phyloP scores from a whole-genome alignment of 768 basidiomycete species.

The Mycena kentingensis region DNA sequence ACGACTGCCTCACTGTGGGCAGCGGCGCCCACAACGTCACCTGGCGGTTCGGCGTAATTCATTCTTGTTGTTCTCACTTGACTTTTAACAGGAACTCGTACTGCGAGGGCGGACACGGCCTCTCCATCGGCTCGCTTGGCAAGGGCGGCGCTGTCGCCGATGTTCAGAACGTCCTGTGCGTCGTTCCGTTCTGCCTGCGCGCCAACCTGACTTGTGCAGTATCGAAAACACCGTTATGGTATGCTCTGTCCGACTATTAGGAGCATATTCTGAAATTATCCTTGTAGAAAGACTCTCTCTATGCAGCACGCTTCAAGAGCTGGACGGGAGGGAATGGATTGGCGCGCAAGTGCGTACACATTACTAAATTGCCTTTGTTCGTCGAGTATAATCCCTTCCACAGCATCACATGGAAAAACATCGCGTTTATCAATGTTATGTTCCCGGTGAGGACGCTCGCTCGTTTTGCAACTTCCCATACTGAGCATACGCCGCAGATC shows the following conservation, averaged over 20 bases:
- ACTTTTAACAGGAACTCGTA: slow-evolving; percentile 27
- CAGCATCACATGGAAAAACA: too few relatives aligned
- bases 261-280: slow-evolving; percentile 4
- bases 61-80: slow-evolving; percentile 5
- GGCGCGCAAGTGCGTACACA: slow-evolving; percentile 39
- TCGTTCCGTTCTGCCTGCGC: slow-evolving; percentile 2
- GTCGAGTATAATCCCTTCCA: too few relatives aligned
- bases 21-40: slow-evolving; percentile 39
- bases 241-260: neutral
- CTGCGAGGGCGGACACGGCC: slow-evolving; percentile 38
- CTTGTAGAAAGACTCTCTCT: slow-evolving; percentile 31
- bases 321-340: slow-evolving; percentile 41
- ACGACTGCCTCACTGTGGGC: slow-evolving; percentile 41
- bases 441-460: too few relatives aligned
- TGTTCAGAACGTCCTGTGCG: slow-evolving; percentile 37
- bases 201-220: slow-evolving; percentile 6
- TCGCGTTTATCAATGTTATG: too few relatives aligned
- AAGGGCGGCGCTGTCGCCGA: slow-evolving; percentile 35
- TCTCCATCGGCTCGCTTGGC: slow-evolving; percentile 38
- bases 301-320: slow-evolving; percentile 44
- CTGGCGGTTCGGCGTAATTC: slow-evolving; percentile 12
- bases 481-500: too few relatives aligned
- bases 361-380: too few relatives aligned
- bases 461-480: too few relatives aligned
- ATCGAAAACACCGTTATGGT: slow-evolving; percentile 14